Conservation (phyloP, 2,329 filamentous ascomycete genomes). For the Aureobasidium sp. region DNA sequence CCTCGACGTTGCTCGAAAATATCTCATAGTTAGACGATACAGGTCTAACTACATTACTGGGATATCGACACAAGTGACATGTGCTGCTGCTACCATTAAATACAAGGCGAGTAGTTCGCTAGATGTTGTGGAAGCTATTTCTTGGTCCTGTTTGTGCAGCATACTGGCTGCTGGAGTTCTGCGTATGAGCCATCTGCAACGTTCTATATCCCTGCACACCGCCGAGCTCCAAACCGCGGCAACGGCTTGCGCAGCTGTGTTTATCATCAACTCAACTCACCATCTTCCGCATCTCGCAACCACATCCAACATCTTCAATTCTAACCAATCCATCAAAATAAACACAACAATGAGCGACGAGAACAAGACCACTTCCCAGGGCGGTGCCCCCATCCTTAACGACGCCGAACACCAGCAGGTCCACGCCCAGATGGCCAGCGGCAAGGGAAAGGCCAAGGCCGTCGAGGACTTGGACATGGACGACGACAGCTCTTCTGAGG, state of each 20-base stretch:
- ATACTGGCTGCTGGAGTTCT: neutral
- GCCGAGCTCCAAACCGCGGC: neutral
- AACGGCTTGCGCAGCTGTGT: slow-evolving; percentile 10
- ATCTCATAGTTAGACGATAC: neutral
- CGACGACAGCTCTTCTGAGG: slow-evolving; percentile 57
- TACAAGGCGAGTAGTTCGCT: neutral
- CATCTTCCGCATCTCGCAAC: neutral
- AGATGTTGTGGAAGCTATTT: neutral
- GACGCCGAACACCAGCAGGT: slow-evolving; percentile 19
- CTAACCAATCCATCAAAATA: neutral
- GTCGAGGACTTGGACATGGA: slow-evolving; percentile 60
- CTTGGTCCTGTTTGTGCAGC: neutral
- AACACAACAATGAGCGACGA: slow-evolving; percentile 21
- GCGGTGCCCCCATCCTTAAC: slow-evolving; percentile 16
- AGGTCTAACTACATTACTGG: no score
- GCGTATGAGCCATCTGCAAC: neutral
- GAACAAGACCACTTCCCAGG: slow-evolving; percentile 20
- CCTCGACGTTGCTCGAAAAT: neutral
- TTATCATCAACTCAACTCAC: neutral
- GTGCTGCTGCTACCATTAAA: no score
- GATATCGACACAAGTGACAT: no score
- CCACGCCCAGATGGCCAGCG: slow-evolving; percentile 40
- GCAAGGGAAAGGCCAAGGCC: slow-evolving; percentile 74
- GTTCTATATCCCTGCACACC: neutral
- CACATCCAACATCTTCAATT: neutral